Evolutionary conservation across 441 rosid species (phyloP), one percentile per base, ranked within the genome.

Genomic region (Euphorbia schlechtendalii): DNA sequence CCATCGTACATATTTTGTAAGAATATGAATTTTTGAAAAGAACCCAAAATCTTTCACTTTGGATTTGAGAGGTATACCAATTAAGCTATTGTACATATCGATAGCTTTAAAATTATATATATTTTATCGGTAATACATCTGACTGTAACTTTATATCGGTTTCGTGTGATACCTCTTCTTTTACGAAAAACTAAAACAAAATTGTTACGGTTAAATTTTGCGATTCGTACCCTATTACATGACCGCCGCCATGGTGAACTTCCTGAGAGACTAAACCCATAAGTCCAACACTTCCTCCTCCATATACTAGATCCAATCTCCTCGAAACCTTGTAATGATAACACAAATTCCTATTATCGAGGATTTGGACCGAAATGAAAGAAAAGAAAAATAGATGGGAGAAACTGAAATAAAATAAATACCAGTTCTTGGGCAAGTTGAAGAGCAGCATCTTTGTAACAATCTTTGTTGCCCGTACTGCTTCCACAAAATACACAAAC

Each of bases 401-500:
- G 54, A 25, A 27, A 61, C 8, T 49, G 5, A 62, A 6, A 1
- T 5, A n/a, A n/a, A n/a, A n/a, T 0, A 0, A 9, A 20, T 80
- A 93, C 98, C 89, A 93, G 86, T 67, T 90, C 98, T 69, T 84
- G 90, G 58, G 90, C 98, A 18, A 93, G 78, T 67, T 84, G 92
- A 65, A 81, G 70, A 43, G 97, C 96, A 25, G 97, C 98, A 71
- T 88, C 91, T 63, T 77, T 77, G 65, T 93, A 93, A 68, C 93
- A 81, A 38, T 81, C 74, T 77, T 84, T 84, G 76, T 93, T 93
- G 52, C 98, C 97, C 12, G 91, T 75, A 57, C 96, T 90, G 72
- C 98, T 93, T 1, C 98, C 98, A 65, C 98, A 93, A 70, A 93
- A 93, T 21, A 93, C 96, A 80, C 96, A 88, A 2, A 88, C 90